Evolutionary conservation across 2,329 filamentous ascomycete species (phyloP).

Genomic region (Pseudocercospora cruenta): DNA sequence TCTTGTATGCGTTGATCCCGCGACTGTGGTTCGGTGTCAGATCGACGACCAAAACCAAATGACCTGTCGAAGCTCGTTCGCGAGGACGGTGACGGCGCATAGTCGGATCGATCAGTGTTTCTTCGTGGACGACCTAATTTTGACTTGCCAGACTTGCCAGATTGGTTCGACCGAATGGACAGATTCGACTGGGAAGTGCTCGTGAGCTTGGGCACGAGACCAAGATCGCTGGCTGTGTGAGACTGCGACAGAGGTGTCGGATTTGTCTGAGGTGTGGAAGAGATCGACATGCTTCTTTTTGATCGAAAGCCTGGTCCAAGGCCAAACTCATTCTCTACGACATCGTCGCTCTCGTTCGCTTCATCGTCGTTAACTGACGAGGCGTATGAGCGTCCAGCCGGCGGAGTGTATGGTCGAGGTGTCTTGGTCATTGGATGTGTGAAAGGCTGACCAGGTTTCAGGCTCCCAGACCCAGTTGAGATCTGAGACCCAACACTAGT

Average conservation of each 20-base stretch:
- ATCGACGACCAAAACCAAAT: conserved; percentile 49
- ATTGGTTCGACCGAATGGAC: conserved; percentile 46
- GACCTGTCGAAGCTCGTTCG: conserved; percentile 61
- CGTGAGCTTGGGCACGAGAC: conserved; percentile 51
- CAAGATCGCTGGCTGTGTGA: conserved; percentile 41
- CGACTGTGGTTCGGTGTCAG: conserved; percentile 56
- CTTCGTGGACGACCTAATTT: conserved; percentile 48
- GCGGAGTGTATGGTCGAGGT: conserved; percentile 58
- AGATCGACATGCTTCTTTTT: conserved; percentile 50
- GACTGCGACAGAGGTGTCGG: conserved; percentile 39
- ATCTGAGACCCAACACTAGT: conserved; percentile 60
- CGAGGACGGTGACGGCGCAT: conserved; percentile 54
- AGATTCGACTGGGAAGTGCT: conserved; percentile 59
- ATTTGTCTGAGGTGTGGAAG: conserved; percentile 36
- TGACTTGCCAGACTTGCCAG: conserved; percentile 40
- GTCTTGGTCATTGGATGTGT: conserved; percentile 61
- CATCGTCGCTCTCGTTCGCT: conserved; percentile 44
- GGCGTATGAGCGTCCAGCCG: conserved; percentile 54
- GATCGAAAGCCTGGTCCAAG: conserved; percentile 42
- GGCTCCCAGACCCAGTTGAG: conserved; percentile 52
- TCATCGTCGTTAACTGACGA: conserved; percentile 52
- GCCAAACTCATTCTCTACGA: conserved; percentile 51
- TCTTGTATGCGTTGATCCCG: conserved; percentile 61
- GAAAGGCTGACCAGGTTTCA: conserved; percentile 55
- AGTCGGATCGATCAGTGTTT: conserved; percentile 54